phyloP scores from a whole-genome alignment of 2,329 filamentous ascomycete species.

The Arthrobotrys sinensis region DNA sequence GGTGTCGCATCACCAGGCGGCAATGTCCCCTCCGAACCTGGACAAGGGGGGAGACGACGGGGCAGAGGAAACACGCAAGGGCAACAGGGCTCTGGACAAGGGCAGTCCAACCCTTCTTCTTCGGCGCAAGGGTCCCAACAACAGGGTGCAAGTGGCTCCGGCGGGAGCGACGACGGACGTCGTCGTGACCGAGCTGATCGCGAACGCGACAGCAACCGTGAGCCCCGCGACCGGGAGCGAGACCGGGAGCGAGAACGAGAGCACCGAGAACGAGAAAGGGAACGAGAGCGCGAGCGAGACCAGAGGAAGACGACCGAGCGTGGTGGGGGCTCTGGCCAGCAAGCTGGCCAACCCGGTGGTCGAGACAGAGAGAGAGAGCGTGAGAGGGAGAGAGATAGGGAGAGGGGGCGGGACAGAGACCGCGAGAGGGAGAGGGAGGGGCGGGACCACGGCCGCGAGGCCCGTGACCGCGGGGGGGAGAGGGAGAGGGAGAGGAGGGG shows the following conservation, averaged over 20 bases:
- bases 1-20: slow-evolving; percentile 60
- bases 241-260: slow-evolving; percentile 63
- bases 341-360: slow-evolving; percentile 7
- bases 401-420: slow-evolving; percentile 15
- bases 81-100: slow-evolving; percentile 31
- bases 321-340: slow-evolving; percentile 25
- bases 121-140: slow-evolving; percentile 23
- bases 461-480: slow-evolving; percentile 13
- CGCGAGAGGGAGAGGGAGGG: slow-evolving; percentile 36
- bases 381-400: slow-evolving; percentile 9
- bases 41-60: slow-evolving; percentile 59
- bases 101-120: slow-evolving; percentile 26
- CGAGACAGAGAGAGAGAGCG: background rate
- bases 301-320: slow-evolving; percentile 7
- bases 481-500: slow-evolving; percentile 19
- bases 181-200: slow-evolving; percentile 59
- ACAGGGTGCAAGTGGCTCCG: slow-evolving; percentile 42
- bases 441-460: slow-evolving; percentile 33
- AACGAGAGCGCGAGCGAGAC: slow-evolving; percentile 41
- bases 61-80: slow-evolving; percentile 59
- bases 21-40: slow-evolving; percentile 50
- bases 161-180: slow-evolving; percentile 60
- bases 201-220: slow-evolving; percentile 41
- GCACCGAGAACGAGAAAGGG: slow-evolving; percentile 52
- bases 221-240: slow-evolving; percentile 59